A percentile compares a stretch with the other conserved stretches of the same genome.
Evolutionary conservation across 805 yeast genomes (phyloP).

Genomic region (Starmerella apis): DNA sequence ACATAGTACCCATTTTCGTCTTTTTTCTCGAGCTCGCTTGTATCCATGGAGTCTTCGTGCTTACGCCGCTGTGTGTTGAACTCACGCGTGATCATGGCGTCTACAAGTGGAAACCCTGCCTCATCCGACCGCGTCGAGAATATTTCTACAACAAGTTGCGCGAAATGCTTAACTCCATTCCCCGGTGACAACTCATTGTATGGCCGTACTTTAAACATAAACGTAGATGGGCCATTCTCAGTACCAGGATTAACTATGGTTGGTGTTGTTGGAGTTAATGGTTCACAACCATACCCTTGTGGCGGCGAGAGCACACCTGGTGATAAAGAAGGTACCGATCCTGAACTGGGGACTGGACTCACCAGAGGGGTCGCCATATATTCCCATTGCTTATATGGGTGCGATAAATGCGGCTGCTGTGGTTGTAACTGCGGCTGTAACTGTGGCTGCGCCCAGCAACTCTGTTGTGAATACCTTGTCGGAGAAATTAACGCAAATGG

Average conservation of each 20-base stretch:
- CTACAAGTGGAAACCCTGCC: background rate
- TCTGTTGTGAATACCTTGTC: no score
- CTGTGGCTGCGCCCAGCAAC: background rate
- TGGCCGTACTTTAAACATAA: background rate
- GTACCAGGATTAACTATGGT: background rate
- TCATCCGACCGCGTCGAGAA: background rate
- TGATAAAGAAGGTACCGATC: background rate
- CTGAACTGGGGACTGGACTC: background rate
- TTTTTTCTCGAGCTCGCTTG: background rate
- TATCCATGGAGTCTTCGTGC: background rate
- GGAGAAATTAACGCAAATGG: no score
- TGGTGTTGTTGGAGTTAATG: background rate
- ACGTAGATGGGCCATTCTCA: background rate
- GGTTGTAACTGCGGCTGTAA: background rate
- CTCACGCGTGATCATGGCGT: slow-evolving; percentile 4
- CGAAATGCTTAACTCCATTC: background rate
- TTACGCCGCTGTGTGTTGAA: background rate
- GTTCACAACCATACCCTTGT: background rate
- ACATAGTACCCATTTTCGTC: background rate
- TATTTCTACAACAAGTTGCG: background rate
- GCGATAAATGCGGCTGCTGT: background rate
- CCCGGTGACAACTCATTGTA: background rate
- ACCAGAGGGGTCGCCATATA: background rate
- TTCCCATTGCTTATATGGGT: background rate
- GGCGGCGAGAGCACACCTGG: background rate